Evolutionary conservation across 1,284 basidiomycete genomes (phyloP), one percentile per base, ranked within the genome.

Genomic region (Cutaneotrichosporon mucoides): DNA sequence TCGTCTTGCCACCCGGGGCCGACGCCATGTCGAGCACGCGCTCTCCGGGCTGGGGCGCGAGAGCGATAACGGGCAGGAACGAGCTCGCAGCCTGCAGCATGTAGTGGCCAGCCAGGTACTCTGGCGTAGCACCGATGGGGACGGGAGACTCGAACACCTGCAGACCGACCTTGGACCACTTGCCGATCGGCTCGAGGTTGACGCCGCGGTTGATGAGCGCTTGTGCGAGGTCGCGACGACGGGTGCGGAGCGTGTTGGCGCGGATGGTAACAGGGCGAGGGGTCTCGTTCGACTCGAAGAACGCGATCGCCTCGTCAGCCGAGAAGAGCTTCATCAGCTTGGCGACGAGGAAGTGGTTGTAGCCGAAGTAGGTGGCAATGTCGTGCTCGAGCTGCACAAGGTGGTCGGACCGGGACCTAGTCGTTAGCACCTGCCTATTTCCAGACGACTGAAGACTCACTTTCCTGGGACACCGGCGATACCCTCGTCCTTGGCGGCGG

Each of bases 1-100:
- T 95, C 47, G 93, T 91, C 80, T 99, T 99, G 6, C 96, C 96
- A 38, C 96, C 96, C 0, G 96, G 96, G 0, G 96, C 94, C 52
- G 92, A 95, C 2, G 95, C 94, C 96, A 99, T 99, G 76, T 99
- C 96, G 60, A 99, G 84, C 5, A 98, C 86, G 34, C 94, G 88
- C 76, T 99, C 96, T 65, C 90, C 85, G 1, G 93, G 92, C 72
- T 95, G 90, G 13, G 96, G 96, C 16, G 86, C 83, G 42, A 99
- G 86, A 1, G 96, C 92, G 67, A 99, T 94, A 68, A 98, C 95
- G 46, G 96, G 96, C n/a, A 99, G 83, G 84, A 99, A 98, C 1
- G 94, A 98, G 6, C 93, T 96, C 4, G 96, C 96, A 4, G 96
- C 92, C 81, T 99, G 96, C 15, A 99, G 88, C 91, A 99, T 99